Percentiles rank a stretch among this genome's conserved stretches.
phyloP scores from a whole-genome alignment of 192 early-diverging fungal genomes.

The Coemansia sp. region DNA sequence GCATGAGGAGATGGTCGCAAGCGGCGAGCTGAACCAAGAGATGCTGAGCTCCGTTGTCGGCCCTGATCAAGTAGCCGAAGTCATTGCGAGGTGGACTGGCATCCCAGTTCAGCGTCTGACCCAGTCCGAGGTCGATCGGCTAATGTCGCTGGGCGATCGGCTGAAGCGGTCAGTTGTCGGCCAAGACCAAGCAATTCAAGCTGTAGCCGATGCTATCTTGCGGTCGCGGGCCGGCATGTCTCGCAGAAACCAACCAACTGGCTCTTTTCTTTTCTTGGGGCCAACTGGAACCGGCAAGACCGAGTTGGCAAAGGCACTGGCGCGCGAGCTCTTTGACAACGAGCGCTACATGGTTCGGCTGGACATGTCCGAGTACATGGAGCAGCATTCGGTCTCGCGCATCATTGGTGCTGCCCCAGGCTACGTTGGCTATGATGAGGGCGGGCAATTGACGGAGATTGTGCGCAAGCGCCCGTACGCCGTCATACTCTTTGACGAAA shows the following conservation, averaged over 20 bases:
- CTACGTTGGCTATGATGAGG: constrained; percentile 95
- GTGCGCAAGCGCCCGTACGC: constrained; percentile 89
- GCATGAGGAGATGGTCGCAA: constrained; percentile 61
- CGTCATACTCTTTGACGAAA: constrained; percentile 96
- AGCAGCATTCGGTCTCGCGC: constrained; percentile 80
- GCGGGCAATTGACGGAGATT: constrained; percentile 93
- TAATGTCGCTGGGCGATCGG: constrained; percentile 74
- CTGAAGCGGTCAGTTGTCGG: constrained; percentile 88
- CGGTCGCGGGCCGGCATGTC: constrained; percentile 88
- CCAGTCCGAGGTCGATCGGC: constrained; percentile 81
- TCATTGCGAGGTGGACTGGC: constrained; percentile 94
- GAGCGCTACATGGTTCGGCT: constrained; percentile 93
- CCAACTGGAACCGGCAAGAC: constrained; percentile 97
- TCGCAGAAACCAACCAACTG: constrained; percentile 76
- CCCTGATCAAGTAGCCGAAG: constrained; percentile 90
- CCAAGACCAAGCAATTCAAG: constrained; percentile 85
- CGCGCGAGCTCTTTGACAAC: constrained; percentile 91
- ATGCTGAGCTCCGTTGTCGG: constrained; percentile 85
- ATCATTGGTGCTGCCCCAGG: constrained; percentile 96
- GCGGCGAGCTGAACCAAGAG: constrained; percentile 49
- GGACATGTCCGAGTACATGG: constrained; percentile 99
- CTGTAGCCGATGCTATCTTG: constrained; percentile 88
- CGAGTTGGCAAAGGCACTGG: constrained; percentile 75
- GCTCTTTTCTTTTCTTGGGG: constrained; percentile 94
- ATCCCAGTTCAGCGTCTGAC: constrained; percentile 89